phyloP scores from a whole-genome alignment of 1,284 basidiomycete species.

The Puccinia hordei region DNA sequence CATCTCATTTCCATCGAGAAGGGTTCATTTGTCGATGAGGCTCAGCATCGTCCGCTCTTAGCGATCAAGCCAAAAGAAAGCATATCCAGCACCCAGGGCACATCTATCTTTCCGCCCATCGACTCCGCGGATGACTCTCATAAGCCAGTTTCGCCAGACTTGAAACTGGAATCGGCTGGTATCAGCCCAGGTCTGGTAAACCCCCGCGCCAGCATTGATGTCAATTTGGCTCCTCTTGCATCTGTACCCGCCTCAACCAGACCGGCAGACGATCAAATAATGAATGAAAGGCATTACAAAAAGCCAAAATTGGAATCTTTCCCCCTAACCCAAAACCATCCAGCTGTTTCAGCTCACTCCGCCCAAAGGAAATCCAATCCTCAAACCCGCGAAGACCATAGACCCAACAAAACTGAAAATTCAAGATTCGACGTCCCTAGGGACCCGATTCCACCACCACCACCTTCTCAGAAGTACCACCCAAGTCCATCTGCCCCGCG shows the following conservation, averaged over 20 bases:
- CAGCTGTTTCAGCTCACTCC: background rate
- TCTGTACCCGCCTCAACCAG: slow-evolving; percentile 2
- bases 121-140: background rate
- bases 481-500: slow-evolving; percentile 4
- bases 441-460: slow-evolving; percentile 9
- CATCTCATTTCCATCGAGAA: slow-evolving; percentile 23
- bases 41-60: background rate
- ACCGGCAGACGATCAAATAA: slow-evolving; percentile 12
- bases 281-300: slow-evolving; percentile 24
- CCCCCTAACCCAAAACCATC: background rate
- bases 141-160: background rate
- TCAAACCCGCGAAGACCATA: background rate
- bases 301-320: slow-evolving; percentile 19
- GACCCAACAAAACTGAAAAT: background rate
- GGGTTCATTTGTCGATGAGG: background rate
- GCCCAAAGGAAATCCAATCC: slow-evolving; percentile 9
- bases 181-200: background rate
- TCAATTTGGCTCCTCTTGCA: background rate
- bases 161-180: background rate
- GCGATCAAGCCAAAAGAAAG: background rate
- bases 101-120: background rate
- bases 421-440: background rate
- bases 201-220: background rate
- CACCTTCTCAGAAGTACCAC: slow-evolving; percentile 21
- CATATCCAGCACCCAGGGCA: background rate